phyloP scores from a whole-genome alignment of 441 rosid species.

The Theobroma grandiflorum region DNA sequence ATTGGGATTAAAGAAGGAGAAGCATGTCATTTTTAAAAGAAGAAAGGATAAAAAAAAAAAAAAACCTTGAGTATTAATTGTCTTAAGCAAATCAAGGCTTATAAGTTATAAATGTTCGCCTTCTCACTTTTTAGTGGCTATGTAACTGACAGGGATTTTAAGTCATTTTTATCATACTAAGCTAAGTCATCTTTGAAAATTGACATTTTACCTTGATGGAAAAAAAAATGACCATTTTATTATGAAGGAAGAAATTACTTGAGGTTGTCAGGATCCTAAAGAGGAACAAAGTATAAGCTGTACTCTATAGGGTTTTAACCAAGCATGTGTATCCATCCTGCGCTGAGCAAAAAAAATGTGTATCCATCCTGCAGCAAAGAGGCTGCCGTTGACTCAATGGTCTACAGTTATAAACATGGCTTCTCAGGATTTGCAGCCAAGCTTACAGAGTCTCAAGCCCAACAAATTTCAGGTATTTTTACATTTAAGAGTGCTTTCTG shows the following conservation, averaged over 20 bases:
- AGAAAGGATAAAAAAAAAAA: too few relatives aligned
- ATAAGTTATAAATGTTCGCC: too few relatives aligned
- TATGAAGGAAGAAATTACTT: too few relatives aligned
- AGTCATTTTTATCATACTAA: neutral
- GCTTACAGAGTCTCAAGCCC: slow-evolving; percentile 60
- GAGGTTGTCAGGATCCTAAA: too few relatives aligned
- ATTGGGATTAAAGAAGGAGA: too few relatives aligned
- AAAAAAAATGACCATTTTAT: too few relatives aligned
- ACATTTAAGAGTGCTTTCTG: neutral
- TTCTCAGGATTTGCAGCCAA: slow-evolving; percentile 81
- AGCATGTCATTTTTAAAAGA: too few relatives aligned
- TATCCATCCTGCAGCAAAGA: slow-evolving; percentile 48
- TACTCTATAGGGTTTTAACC: neutral
- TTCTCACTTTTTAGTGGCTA: neutral
- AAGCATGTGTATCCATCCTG: slow-evolving; percentile 8
- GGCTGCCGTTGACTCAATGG: slow-evolving; percentile 51
- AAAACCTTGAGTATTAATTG: too few relatives aligned
- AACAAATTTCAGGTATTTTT: slow-evolving; percentile 48
- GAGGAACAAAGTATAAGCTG: neutral
- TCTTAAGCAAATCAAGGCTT: too few relatives aligned
- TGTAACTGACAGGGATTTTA: neutral
- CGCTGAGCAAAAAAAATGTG: slow-evolving; percentile 40
- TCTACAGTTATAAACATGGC: slow-evolving; percentile 74
- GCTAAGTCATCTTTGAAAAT: neutral
- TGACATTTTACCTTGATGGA: too few relatives aligned